Conservation (phyloP, 169 alveolate species). For the Cystoisospora suis region DNA sequence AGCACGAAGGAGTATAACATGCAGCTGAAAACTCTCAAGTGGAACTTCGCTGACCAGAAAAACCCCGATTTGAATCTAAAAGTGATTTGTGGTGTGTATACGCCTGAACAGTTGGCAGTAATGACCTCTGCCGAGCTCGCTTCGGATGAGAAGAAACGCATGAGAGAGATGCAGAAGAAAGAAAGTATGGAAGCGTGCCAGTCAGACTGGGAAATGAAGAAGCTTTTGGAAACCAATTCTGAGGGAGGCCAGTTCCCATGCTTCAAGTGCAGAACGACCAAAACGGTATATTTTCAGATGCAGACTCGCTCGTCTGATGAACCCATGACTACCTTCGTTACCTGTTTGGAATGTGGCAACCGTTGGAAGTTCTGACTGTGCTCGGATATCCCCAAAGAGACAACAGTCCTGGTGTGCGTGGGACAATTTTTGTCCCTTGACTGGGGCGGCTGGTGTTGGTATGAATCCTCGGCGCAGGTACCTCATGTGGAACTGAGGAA, state of each 20-base stretch:
- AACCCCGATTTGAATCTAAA: slow-evolving; percentile 87
- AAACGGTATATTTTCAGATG: slow-evolving; percentile 91
- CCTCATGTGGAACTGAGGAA: no score
- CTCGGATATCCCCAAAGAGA: no score
- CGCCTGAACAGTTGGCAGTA: slow-evolving; percentile 82
- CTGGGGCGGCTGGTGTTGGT: no score
- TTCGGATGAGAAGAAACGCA: slow-evolving; percentile 88
- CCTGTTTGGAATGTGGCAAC: slow-evolving; percentile 93
- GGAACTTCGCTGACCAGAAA: slow-evolving; percentile 89
- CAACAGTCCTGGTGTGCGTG: no score
- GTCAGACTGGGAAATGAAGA: slow-evolving; percentile 94
- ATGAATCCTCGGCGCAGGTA: no score
- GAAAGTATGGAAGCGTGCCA: slow-evolving; percentile 87
- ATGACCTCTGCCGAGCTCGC: slow-evolving; percentile 94
- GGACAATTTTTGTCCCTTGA: no score
- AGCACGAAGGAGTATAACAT: slow-evolving; percentile 51
- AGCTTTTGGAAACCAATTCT: slow-evolving; percentile 72
- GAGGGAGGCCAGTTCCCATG: slow-evolving; percentile 93
- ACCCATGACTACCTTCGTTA: slow-evolving; percentile 98
- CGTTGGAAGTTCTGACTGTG: slow-evolving; percentile 89
- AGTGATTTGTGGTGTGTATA: slow-evolving; percentile 82
- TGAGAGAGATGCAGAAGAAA: slow-evolving; percentile 79
- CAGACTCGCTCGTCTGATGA: slow-evolving; percentile 98
- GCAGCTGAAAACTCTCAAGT: slow-evolving; percentile 87
- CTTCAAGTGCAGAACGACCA: slow-evolving; percentile 89